Base-by-base conservation (phyloP, 768 basidiomycete genomes). In the Tricholoma sp. region DNA sequence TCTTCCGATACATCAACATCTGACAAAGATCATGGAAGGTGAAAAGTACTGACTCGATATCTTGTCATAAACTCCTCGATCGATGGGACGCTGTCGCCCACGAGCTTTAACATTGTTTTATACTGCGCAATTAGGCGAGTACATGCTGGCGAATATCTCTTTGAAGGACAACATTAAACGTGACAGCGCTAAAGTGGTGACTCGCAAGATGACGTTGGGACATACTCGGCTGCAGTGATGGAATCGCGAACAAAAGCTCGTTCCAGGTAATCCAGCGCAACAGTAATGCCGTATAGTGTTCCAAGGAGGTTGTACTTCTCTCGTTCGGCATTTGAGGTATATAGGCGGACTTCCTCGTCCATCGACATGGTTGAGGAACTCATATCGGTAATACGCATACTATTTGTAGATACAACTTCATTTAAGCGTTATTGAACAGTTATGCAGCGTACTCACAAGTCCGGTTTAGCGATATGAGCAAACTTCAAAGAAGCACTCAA, bases 81-180 rank as follows among this genome's bases (percentile, higher is more conserved):
- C 29, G 82, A 87, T 0, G 84, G 83, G 8, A 95, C 91, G 18
- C 89, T 88, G 53, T 92, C 85, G n/a, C 86, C 86, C 10, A 98
- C 88, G n/a, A 98, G 80, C 73, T 94, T 97, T 58, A 94, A 75
- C 85, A 97, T 92, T 0, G 93, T 95, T 82, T 97, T 97, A 78
- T 97, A 98, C 72, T 97, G 94, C 6, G 93, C 91, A 12, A 98
- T 73, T n/a, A 99, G 75, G 39, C 90, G 82, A 12, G 92, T 94
- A 69, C 96, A 99, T 58, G 94, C 94, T 55, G 94, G 95, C 60
- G 94, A 94, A 70, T 98, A 99, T 79, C 94, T 97, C 82, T 81
- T 77, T 60, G 67, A 63, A 64, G 61, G 29, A 55, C 31, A 42
- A 10, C 7, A 42, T 20, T 18, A 42, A n/a, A 42, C 6, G 20